These are phyloP conservation scores for Gaeumannomyces tritici DNA, from an alignment of 2,329 filamentous ascomycete species.

Conservation along the genomic window DNA sequence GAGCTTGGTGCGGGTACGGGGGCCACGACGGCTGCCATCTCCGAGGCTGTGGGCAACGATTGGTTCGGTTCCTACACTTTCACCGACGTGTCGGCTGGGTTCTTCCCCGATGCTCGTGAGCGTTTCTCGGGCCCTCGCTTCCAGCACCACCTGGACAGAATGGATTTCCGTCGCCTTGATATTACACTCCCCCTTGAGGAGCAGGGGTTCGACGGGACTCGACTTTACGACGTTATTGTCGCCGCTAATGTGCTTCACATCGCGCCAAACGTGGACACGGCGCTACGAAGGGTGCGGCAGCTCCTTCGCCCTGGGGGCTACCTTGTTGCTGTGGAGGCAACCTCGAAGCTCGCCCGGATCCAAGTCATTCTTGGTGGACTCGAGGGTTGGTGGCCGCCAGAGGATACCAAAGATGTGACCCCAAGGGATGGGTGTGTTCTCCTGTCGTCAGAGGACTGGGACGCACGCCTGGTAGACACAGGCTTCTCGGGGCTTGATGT, in stretches of 20 bases:
- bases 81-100: slow-evolving; percentile 5
- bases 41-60: neutral
- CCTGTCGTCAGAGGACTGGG: slow-evolving; percentile 17
- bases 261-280: slow-evolving; percentile 13
- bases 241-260: slow-evolving; percentile 20
- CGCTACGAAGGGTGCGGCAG: slow-evolving; percentile 15
- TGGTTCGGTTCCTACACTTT: neutral
- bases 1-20: neutral
- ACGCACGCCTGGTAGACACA: slow-evolving; percentile 14
- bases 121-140: slow-evolving; percentile 13
- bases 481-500: slow-evolving; percentile 17
- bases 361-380: slow-evolving; percentile 20
- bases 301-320: slow-evolving; percentile 20
- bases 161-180: slow-evolving; percentile 8
- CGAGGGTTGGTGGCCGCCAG: slow-evolving; percentile 23
- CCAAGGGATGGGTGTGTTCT: too few relatives aligned
- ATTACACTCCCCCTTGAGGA: slow-evolving; percentile 15
- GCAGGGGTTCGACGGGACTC: slow-evolving; percentile 19
- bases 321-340: slow-evolving; percentile 18
- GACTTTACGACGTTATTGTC: slow-evolving; percentile 21
- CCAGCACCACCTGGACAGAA: slow-evolving; percentile 13
- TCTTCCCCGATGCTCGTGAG: slow-evolving; percentile 9
- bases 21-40: neutral
- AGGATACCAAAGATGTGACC: too few relatives aligned
- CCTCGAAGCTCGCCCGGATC: slow-evolving; percentile 16